Conservation (phyloP, 2,329 filamentous ascomycete species). For the Colletotrichum siamense region DNA sequence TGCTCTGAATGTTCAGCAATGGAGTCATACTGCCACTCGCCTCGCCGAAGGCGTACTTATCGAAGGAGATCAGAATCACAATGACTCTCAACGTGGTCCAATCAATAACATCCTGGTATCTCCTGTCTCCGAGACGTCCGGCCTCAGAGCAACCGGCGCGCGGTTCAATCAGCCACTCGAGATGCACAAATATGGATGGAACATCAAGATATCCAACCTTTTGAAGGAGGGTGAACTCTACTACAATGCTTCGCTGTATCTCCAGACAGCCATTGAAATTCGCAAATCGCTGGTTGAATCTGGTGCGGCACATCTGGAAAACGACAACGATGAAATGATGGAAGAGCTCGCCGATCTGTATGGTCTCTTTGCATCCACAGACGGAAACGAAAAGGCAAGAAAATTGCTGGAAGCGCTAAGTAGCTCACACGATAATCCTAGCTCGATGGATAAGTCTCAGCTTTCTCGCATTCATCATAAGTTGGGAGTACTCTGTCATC, state of each 20-base stretch:
- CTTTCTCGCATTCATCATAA: not conserved
- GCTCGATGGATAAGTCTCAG: not conserved
- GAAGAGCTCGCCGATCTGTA: not conserved
- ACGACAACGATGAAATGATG: not conserved
- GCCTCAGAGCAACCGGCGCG: not conserved
- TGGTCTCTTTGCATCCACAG: not conserved
- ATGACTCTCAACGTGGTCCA: not conserved
- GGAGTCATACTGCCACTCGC: not conserved
- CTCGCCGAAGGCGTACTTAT: not conserved
- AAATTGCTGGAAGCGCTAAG: not conserved
- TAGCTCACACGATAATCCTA: too few relatives aligned
- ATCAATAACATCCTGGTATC: not conserved
- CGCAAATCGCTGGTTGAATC: not conserved
- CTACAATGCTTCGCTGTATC: not conserved
- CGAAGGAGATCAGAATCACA: not conserved
- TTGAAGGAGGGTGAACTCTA: not conserved
- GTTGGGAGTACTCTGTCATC: not conserved
- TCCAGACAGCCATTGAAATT: not conserved
- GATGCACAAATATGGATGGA: not conserved
- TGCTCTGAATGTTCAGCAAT: not conserved
- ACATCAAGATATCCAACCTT: not conserved
- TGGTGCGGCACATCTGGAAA: not conserved
- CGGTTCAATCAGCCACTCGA: not conserved
- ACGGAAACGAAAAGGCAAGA: not conserved
- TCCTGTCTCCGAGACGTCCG: not conserved